phyloP scores from a whole-genome alignment of 331 rosid species.

The Pyrus hybrid region DNA sequence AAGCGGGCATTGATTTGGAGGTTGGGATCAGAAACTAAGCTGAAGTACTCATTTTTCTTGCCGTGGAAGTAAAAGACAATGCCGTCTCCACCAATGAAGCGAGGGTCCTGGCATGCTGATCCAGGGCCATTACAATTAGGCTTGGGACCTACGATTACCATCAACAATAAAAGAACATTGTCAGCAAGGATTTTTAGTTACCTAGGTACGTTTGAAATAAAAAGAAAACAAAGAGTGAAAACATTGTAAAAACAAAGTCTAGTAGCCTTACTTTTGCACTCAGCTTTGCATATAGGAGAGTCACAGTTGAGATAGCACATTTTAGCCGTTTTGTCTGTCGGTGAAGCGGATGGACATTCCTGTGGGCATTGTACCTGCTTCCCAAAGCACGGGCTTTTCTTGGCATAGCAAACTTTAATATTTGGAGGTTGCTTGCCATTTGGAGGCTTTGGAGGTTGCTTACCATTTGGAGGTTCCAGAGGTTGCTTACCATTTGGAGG shows the following conservation, averaged over 20 bases:
- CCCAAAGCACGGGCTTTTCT: conserved; percentile 29
- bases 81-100: conserved; percentile 63
- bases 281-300: conserved; percentile 50
- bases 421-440: neutral
- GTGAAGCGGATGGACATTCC: conserved; percentile 38
- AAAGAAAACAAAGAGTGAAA: neutral
- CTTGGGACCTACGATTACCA: conserved; percentile 28
- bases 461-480: too few relatives aligned
- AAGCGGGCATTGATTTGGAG: conserved; percentile 56
- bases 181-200: neutral
- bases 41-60: conserved; percentile 34
- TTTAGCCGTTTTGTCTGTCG: conserved; percentile 46
- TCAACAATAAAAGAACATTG: neutral
- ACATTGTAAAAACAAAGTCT: neutral
- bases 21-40: conserved; percentile 36
- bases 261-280: neutral
- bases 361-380: conserved; percentile 34
- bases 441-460: too few relatives aligned
- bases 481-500: too few relatives aligned
- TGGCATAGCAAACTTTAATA: conserved; percentile 6
- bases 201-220: neutral
- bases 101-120: conserved; percentile 68
- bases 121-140: conserved; percentile 58
- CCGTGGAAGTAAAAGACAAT: too few relatives aligned
- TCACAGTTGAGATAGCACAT: conserved; percentile 48